These are phyloP conservation scores for Hymenoscyphus infarciens DNA, from an alignment of 2,329 filamentous ascomycete species.

Conservation along the genomic window DNA sequence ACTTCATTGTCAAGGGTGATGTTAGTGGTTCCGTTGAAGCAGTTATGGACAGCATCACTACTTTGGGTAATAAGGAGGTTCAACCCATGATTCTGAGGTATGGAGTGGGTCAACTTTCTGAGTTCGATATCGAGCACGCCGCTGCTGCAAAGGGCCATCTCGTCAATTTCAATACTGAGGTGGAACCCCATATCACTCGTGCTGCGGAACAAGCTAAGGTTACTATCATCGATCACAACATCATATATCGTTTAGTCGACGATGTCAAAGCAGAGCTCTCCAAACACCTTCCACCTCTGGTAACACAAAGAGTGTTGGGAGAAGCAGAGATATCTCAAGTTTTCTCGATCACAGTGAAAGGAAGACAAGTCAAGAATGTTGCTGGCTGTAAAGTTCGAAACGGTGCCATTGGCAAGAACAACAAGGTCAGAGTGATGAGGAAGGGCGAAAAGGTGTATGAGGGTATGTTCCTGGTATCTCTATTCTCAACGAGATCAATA, in stretches of 20 bases:
- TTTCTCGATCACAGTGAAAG: constrained; percentile 80
- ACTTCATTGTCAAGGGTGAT: constrained; percentile 88
- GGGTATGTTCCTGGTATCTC: constrained; percentile 54
- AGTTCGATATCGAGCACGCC: constrained; percentile 88
- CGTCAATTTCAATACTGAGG: constrained; percentile 78
- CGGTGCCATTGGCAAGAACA: constrained; percentile 62
- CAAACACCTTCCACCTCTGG: constrained; percentile 61
- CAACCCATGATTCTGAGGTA: constrained; percentile 72
- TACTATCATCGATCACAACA: constrained; percentile 75
- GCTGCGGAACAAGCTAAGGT: constrained; percentile 71
- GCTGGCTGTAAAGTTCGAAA: constrained; percentile 87
- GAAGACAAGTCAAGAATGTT: constrained; percentile 66
- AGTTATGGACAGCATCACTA: constrained; percentile 70
- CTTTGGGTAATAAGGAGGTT: constrained; percentile 82
- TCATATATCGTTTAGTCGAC: constrained; percentile 79
- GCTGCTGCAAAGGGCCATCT: constrained; percentile 71
- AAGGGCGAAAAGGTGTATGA: constrained; percentile 70
- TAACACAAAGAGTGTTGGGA: constrained; percentile 70
- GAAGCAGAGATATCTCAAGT: constrained; percentile 83
- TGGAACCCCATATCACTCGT: constrained; percentile 64
- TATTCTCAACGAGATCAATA: neutral
- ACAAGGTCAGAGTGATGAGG: constrained; percentile 69
- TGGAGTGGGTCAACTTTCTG: constrained; percentile 71
- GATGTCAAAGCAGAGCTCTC: constrained; percentile 67
- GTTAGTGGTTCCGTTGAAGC: constrained; percentile 94